Percentiles rank a stretch among this genome's conserved stretches.
These are phyloP conservation scores for Neobulgaria alba DNA, from an alignment of 2,329 filamentous ascomycete species.

Conservation along the genomic window DNA sequence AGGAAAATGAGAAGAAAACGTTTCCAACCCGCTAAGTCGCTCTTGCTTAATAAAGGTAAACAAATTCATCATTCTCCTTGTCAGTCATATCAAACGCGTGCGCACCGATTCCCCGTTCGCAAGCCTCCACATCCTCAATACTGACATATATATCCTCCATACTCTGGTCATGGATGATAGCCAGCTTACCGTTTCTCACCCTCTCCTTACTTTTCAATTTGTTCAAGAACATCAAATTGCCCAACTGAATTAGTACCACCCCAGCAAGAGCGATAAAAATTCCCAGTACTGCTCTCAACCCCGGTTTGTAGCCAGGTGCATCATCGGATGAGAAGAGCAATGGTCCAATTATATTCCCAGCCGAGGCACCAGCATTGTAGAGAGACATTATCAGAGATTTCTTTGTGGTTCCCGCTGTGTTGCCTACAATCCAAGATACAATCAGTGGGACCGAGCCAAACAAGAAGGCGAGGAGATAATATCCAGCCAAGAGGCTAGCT, in stretches of 20 bases:
- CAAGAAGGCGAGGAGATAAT: slow-evolving; percentile 58
- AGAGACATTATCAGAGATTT: slow-evolving; percentile 55
- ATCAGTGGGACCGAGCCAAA: slow-evolving; percentile 59
- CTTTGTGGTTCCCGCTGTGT: slow-evolving; percentile 60
- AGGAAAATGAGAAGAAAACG: no score
- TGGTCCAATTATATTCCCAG: slow-evolving; percentile 60
- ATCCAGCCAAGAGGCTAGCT: slow-evolving; percentile 46
- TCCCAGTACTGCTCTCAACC: slow-evolving; percentile 45
- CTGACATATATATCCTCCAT: slow-evolving; percentile 46
- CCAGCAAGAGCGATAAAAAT: slow-evolving; percentile 46
- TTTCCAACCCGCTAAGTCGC: no score
- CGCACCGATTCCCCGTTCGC: slow-evolving; percentile 34
- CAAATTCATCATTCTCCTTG: slow-evolving; percentile 58
- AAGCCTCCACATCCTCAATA: slow-evolving; percentile 20
- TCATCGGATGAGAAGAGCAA: slow-evolving; percentile 51
- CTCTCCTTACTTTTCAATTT: slow-evolving; percentile 45
- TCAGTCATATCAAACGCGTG: slow-evolving; percentile 55
- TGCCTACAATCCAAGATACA: slow-evolving; percentile 60
- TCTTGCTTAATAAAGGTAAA: slow-evolving; percentile 46
- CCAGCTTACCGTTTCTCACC: slow-evolving; percentile 51
- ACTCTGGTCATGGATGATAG: slow-evolving; percentile 48
- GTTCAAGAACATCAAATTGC: slow-evolving; percentile 47
- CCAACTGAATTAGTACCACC: slow-evolving; percentile 44
- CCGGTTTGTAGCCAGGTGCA: slow-evolving; percentile 49
- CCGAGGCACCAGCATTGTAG: slow-evolving; percentile 52